A percentile compares a stretch with the other conserved stretches of the same genome.
Conservation (phyloP, 2,329 filamentous ascomycete species). For the Thermothelomyces thermophilus region DNA sequence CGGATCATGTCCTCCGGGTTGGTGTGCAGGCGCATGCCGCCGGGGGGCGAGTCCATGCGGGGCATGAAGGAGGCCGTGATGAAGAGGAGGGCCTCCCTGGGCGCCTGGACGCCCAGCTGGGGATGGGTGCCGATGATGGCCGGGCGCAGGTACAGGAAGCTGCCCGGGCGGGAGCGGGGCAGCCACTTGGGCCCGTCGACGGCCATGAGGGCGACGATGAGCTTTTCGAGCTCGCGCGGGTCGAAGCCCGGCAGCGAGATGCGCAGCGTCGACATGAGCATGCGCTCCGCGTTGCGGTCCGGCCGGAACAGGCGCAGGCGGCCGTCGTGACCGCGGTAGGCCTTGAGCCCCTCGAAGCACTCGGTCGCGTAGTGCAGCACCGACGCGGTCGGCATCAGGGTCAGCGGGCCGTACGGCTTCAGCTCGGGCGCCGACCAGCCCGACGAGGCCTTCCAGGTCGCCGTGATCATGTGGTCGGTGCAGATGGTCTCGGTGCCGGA, state of each 20-base stretch:
- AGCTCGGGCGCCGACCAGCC: constrained; percentile 73
- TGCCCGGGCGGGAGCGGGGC: constrained; percentile 58
- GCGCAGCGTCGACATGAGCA: constrained; percentile 52
- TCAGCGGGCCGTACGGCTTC: constrained; percentile 69
- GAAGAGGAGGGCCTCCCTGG: constrained; percentile 81
- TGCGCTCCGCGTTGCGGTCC: constrained; percentile 62
- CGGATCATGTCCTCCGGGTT: constrained; percentile 76
- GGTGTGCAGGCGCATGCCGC: constrained; percentile 68
- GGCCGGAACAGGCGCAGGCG: constrained; percentile 73
- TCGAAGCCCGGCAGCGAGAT: constrained; percentile 71
- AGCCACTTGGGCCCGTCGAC: constrained; percentile 75
- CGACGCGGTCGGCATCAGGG: constrained; percentile 73
- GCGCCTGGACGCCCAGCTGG: constrained; percentile 73
- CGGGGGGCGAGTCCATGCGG: constrained; percentile 42
- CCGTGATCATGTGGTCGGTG: constrained; percentile 87
- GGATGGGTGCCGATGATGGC: constrained; percentile 79
- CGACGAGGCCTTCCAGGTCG: constrained; percentile 53
- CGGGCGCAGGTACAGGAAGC: constrained; percentile 78
- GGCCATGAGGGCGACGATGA: constrained; percentile 64
- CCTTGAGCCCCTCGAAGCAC: constrained; percentile 82
- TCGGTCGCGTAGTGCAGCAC: constrained; percentile 85
- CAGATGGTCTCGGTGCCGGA: constrained; percentile 48
- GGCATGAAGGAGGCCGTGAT: constrained; percentile 65
- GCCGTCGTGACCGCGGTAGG: constrained; percentile 72
- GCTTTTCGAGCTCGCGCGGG: constrained; percentile 63